phyloP scores from a whole-genome alignment of 805 yeast genomes.

The Peterozyma toletana region DNA sequence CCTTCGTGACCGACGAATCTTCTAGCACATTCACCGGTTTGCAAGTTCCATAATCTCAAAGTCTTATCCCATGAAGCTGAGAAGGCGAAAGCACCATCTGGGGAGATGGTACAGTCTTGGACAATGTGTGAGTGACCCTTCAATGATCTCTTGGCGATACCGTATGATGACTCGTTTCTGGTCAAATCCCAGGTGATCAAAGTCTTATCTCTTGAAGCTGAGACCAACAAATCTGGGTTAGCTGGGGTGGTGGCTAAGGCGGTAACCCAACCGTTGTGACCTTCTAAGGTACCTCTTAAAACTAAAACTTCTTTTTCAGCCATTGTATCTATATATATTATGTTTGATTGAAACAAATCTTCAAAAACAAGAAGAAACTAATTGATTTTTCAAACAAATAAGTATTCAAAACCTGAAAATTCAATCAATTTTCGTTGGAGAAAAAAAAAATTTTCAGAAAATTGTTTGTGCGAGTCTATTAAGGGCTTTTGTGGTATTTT shows the following conservation, averaged over 20 bases:
- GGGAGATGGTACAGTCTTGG: slow-evolving; percentile 94
- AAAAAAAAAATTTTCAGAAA: slow-evolving; percentile 1
- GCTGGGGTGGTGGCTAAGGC: slow-evolving; percentile 96
- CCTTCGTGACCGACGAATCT: slow-evolving; percentile 98
- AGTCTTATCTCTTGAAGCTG: slow-evolving; percentile 98
- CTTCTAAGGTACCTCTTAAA: slow-evolving; percentile 98
- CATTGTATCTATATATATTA: slow-evolving; percentile 31
- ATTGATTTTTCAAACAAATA: not conserved
- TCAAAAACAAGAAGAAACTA: slow-evolving; percentile 5
- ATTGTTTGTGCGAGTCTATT: not conserved
- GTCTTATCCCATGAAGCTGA: slow-evolving; percentile 99
- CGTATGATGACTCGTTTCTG: slow-evolving; percentile 94
- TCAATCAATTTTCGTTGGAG: not conserved
- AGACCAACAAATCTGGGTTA: slow-evolving; percentile 95
- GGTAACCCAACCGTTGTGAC: slow-evolving; percentile 96
- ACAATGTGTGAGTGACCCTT: slow-evolving; percentile 99
- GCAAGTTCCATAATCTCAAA: slow-evolving; percentile 96
- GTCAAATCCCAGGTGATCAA: slow-evolving; percentile 96
- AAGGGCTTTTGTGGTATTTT: too few relatives aligned
- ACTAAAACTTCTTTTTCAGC: slow-evolving; percentile 94
- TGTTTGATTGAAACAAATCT: slow-evolving; percentile 1
- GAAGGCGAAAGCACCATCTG: slow-evolving; percentile 96
- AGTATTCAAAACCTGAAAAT: not conserved
- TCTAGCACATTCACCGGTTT: slow-evolving; percentile 86
- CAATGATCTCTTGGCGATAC: slow-evolving; percentile 96